phyloP scores from a whole-genome alignment of 179 eudicot species.

The Drosera spatulata region DNA sequence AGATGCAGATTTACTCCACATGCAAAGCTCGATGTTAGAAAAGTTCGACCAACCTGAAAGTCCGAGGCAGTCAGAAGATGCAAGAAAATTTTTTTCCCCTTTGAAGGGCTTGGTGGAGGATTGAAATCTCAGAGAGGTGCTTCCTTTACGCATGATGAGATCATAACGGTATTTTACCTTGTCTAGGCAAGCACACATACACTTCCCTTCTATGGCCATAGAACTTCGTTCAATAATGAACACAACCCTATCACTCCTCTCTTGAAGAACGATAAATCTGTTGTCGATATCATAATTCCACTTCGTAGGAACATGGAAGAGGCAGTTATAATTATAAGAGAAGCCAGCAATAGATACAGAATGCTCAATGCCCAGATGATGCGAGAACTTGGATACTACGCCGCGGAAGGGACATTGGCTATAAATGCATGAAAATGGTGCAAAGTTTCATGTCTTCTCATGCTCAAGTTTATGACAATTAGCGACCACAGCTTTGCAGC shows the following conservation, averaged over 20 bases:
- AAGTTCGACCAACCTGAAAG: no score
- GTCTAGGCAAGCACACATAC: no score
- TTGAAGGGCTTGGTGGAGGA: no score
- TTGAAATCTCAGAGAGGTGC: no score
- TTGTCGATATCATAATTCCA: slow-evolving; percentile 5
- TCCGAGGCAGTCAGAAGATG: background rate
- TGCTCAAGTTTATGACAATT: slow-evolving; percentile 47
- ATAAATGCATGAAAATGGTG: slow-evolving; percentile 59
- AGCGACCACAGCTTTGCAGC: slow-evolving; percentile 44
- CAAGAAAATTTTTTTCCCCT: background rate
- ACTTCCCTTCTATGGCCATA: no score
- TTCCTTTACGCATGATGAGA: no score
- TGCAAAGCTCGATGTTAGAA: no score
- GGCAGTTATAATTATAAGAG: slow-evolving; percentile 23
- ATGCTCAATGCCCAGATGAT: slow-evolving; percentile 41
- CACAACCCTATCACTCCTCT: slow-evolving; percentile 24
- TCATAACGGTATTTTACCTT: no score
- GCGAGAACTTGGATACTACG: slow-evolving; percentile 26
- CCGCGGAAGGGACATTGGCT: slow-evolving; percentile 38
- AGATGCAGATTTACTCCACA: no score
- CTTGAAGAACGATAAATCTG: slow-evolving; percentile 42
- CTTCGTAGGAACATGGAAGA: slow-evolving; percentile 19
- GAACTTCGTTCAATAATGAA: slow-evolving; percentile 6
- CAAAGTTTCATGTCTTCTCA: slow-evolving; percentile 40
- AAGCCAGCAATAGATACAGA: slow-evolving; percentile 23